phyloP scores from a whole-genome alignment of 345 rosid genomes.

The Brassica napus region DNA sequence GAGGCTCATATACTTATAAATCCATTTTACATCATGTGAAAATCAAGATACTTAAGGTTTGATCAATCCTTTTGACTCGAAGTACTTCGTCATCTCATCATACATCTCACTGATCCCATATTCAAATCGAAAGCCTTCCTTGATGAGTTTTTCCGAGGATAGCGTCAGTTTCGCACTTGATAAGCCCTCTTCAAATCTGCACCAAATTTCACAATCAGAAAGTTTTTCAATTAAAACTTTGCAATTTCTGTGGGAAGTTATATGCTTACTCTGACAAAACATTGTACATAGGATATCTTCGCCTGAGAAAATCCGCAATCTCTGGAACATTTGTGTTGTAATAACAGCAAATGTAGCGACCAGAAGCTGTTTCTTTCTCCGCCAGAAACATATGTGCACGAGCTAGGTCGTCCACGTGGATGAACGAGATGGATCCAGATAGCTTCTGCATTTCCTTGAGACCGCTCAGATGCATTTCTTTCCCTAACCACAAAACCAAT shows the following conservation, averaged over 20 bases:
- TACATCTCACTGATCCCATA: slow-evolving; percentile 69
- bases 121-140: slow-evolving; percentile 52
- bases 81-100: slow-evolving; percentile 64
- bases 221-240: background rate
- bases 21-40: background rate
- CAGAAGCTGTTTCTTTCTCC: slow-evolving; percentile 78
- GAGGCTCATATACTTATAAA: too few relatives aligned
- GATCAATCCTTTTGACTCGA: slow-evolving; percentile 50
- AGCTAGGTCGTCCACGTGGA: slow-evolving; percentile 80
- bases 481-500: slow-evolving; percentile 50
- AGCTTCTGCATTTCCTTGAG: slow-evolving; percentile 84
- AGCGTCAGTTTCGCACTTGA: slow-evolving; percentile 57
- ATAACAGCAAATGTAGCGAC: slow-evolving; percentile 74
- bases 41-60: background rate
- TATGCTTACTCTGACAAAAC: slow-evolving; percentile 67
- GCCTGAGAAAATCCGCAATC: slow-evolving; percentile 61
- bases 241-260: background rate
- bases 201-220: background rate
- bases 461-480: slow-evolving; percentile 52
- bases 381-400: slow-evolving; percentile 80
- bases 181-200: slow-evolving; percentile 74
- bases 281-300: slow-evolving; percentile 64
- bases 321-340: slow-evolving; percentile 67
- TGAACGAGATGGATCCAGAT: slow-evolving; percentile 74
- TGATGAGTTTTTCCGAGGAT: slow-evolving; percentile 69